These are phyloP conservation scores for Heterobasidion occidentale DNA, from an alignment of 1,284 basidiomycete genomes.

Conservation along the genomic window DNA sequence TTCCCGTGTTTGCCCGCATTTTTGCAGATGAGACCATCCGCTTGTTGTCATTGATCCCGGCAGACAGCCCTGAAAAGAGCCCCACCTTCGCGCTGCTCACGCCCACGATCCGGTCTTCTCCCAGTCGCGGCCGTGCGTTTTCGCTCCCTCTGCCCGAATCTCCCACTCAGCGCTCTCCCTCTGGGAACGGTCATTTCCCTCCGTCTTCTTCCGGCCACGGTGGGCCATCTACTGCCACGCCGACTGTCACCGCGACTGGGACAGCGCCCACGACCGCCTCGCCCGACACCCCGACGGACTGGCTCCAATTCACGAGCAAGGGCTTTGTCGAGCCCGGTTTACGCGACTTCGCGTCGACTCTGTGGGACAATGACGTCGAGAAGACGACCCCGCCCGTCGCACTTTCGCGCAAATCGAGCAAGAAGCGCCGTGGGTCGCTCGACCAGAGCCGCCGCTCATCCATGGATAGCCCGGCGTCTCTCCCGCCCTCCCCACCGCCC, in stretches of 20 bases:
- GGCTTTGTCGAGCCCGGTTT: conserved; percentile 46
- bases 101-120: conserved; percentile 7
- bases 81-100: conserved; percentile 12
- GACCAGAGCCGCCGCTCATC: conserved; percentile 18
- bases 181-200: conserved; percentile 10
- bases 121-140: conserved; percentile 17
- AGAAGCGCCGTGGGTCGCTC: conserved; percentile 20
- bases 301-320: conserved; percentile 44
- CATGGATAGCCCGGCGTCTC: conserved; percentile 15
- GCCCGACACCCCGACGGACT: conserved; percentile 22
- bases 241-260: conserved; percentile 3
- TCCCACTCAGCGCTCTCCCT: conserved; percentile 5
- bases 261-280: conserved; percentile 14
- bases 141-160: conserved; percentile 13
- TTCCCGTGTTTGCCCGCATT: conserved; percentile 26
- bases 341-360: conserved; percentile 45
- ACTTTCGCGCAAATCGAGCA: conserved; percentile 21
- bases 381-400: conserved; percentile 35
- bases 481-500: conserved; percentile 3
- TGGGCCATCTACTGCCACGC: not conserved
- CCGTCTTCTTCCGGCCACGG: conserved; percentile 2
- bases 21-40: conserved; percentile 65
- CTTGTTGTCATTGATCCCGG: conserved; percentile 39
- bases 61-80: conserved; percentile 9
- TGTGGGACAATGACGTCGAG: conserved; percentile 54